Conservation (phyloP, 2,329 filamentous ascomycete genomes). For the Emydomyces testavorans region DNA sequence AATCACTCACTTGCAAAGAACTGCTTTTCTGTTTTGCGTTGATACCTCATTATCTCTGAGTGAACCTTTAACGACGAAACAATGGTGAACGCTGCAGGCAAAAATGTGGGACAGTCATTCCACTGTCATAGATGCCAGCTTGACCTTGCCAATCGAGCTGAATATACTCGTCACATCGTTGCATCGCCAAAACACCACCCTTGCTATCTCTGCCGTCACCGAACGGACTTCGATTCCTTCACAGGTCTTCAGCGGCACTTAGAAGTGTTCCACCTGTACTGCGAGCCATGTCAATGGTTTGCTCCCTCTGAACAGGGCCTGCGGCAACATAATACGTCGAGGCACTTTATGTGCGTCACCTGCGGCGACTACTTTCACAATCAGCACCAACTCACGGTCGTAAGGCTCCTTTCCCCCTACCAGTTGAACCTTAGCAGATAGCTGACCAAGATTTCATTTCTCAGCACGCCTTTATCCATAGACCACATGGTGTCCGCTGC, state of each 20-base stretch:
- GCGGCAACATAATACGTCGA: conserved; percentile 16
- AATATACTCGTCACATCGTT: conserved; percentile 10
- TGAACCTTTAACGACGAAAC: neutral
- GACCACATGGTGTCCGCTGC: conserved; percentile 16
- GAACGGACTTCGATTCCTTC: conserved; percentile 16
- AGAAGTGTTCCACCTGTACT: conserved; percentile 17
- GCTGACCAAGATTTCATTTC: neutral
- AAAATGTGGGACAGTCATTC: neutral
- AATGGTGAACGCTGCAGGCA: neutral
- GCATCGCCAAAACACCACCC: conserved; percentile 12
- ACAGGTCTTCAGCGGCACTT: conserved; percentile 16
- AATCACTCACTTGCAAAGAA: no score
- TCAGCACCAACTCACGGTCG: conserved; percentile 17
- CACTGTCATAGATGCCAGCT: conserved; percentile 8
- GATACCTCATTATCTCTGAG: neutral
- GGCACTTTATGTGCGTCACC: conserved; percentile 17
- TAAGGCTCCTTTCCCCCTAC: conserved; percentile 3
- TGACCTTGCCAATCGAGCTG: neutral
- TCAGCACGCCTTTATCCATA: conserved; percentile 16
- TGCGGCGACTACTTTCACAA: conserved; percentile 18
- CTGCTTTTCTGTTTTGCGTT: no score
- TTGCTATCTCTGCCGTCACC: conserved; percentile 12
- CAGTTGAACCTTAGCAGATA: neutral
- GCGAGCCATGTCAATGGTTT: conserved; percentile 19
- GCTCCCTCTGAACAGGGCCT: conserved; percentile 17